These are phyloP conservation scores for Pseudogymnoascus sp. DNA, from an alignment of 2,329 filamentous ascomycete genomes.

Conservation along the genomic window DNA sequence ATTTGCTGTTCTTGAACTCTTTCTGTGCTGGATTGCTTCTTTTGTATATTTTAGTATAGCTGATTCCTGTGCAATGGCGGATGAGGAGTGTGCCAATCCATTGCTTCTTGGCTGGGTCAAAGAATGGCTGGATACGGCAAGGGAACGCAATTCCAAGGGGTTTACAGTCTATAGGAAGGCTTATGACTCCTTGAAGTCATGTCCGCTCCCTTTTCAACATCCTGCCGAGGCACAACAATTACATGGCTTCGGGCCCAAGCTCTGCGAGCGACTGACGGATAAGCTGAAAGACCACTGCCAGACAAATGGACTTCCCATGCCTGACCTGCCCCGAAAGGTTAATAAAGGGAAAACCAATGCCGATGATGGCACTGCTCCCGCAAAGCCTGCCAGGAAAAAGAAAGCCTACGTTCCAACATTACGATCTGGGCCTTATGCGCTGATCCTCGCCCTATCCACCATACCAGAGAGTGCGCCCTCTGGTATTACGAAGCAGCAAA, in stretches of 20 bases:
- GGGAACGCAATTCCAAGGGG: slow-evolving; percentile 62
- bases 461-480: slow-evolving; percentile 44
- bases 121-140: slow-evolving; percentile 65
- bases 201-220: slow-evolving; percentile 55
- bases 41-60: not conserved
- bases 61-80: not conserved
- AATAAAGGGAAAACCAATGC: slow-evolving; percentile 22
- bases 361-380: slow-evolving; percentile 17
- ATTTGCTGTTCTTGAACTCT: not conserved
- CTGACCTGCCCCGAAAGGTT: slow-evolving; percentile 43
- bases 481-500: slow-evolving; percentile 57
- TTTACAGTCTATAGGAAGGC: slow-evolving; percentile 65
- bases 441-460: slow-evolving; percentile 58
- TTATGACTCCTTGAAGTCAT: slow-evolving; percentile 67
- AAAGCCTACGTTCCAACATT: slow-evolving; percentile 65
- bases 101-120: slow-evolving; percentile 65
- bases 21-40: not conserved
- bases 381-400: slow-evolving; percentile 50
- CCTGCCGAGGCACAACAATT: slow-evolving; percentile 65
- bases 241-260: slow-evolving; percentile 64
- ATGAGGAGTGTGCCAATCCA: slow-evolving; percentile 44
- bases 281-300: slow-evolving; percentile 52
- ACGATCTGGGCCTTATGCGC: slow-evolving; percentile 66
- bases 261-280: slow-evolving; percentile 61
- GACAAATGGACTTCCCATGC: slow-evolving; percentile 60